These are phyloP conservation scores for Nepenthes mirabilis DNA, from an alignment of 148 eudicot genomes.

Conservation along the genomic window DNA sequence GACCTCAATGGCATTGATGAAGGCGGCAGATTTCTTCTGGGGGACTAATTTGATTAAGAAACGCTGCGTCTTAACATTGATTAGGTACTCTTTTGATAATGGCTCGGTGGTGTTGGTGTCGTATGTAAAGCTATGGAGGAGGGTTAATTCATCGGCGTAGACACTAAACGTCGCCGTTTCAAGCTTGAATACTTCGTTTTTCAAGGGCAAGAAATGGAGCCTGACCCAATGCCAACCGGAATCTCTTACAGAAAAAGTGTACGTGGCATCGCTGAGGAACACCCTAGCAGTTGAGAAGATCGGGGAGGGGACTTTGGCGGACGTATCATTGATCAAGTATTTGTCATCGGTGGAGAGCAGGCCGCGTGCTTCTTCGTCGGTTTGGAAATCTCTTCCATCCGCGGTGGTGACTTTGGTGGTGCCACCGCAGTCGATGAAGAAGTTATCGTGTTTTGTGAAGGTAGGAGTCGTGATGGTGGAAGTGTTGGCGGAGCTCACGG, in stretches of 20 bases:
- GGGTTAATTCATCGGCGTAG: constrained; percentile 38
- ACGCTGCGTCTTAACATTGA: constrained; percentile 35
- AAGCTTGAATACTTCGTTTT: constrained; percentile 34
- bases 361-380: constrained; percentile 42
- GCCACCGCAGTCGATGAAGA: constrained; percentile 57
- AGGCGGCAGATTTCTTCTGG: constrained; percentile 37
- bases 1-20: constrained; percentile 63
- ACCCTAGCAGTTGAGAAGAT: constrained; percentile 49
- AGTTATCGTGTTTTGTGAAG: constrained; percentile 60
- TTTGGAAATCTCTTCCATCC: constrained; percentile 31
- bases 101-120: constrained; percentile 8
- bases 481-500: background rate
- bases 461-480: background rate
- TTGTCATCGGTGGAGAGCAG: constrained; percentile 29
- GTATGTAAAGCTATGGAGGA: constrained; percentile 34
- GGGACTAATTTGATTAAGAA: constrained; percentile 41
- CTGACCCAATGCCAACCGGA: constrained; percentile 94
- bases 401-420: constrained; percentile 27
- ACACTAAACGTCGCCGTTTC: constrained; percentile 46
- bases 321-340: constrained; percentile 22
- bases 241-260: constrained; percentile 40
- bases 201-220: constrained; percentile 50
- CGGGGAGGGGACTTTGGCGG: constrained; percentile 33
- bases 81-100: constrained; percentile 37
- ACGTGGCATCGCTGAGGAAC: constrained; percentile 51